Base-by-base conservation (phyloP, 1,284 basidiomycete genomes). In the Melampsora abietis-canadensis region DNA sequence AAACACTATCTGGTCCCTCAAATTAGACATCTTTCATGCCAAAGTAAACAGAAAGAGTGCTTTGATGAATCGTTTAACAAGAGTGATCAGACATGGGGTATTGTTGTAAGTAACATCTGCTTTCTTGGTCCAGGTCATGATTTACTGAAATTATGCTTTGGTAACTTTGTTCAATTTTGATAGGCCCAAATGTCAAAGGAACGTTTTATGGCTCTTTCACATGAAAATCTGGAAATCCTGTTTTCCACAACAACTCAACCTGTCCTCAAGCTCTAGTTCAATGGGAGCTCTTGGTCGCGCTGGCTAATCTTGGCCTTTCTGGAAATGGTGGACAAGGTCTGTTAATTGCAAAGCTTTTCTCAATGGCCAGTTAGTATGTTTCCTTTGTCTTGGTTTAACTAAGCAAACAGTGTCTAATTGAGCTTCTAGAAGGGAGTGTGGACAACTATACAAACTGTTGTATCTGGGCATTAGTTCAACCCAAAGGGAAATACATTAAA, bases 191-290 rank as follows among this genome's bases (percentile, higher is more conserved):
- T 34, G 34, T 34, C 34, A 34, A 34, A 34, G 34, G 34, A 34
- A 34, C 3, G 34, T 34, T 34, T 34, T 8, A 34, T 34, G 34
- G 34, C 34, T 34, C 34, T 34, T 34, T 34, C 8, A 8, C 34
- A 34, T 8, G 34, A 34, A 8, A 34, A 3, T 34, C 34, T 34
- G 34, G 34, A 34, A 34, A 34, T 60, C 57, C 34, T n/a, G 40
- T 47, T 15, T 65, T 65, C 31, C 48, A 17, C 37, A 65, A 65
- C 31, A 46, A 65, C 40, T 65, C 63, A 37, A 46, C 2, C 3
- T 14, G 48, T 46, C 10, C 40, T 3, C 63, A 65, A 30, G 63
- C 21, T 5, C 63, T 47, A 21, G 31, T 34, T 17, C 24, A 65
- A 24, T 65, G 40, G 37, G 34, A 65, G 63, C 40, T 65, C n/a